Evolutionary conservation across 805 yeast genomes (phyloP).

Genomic region (Yueomyces sinensis): DNA sequence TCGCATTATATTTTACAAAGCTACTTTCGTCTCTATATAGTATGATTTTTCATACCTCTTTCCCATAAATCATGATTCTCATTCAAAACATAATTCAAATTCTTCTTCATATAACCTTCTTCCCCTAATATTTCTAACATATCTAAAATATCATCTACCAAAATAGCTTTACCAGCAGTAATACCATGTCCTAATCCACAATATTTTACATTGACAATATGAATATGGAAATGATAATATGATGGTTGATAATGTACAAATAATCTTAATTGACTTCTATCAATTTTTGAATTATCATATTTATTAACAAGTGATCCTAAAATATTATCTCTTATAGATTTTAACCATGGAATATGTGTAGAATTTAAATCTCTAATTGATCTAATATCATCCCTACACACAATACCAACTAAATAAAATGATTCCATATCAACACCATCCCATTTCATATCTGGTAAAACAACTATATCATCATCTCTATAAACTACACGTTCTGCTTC

Average conservation of each 20-base stretch:
- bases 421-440: conserved; percentile 59
- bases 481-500: conserved; percentile 70
- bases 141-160: conserved; percentile 74
- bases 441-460: conserved; percentile 97
- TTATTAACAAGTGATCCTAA: conserved; percentile 32
- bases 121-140: conserved; percentile 40
- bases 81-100: conserved; percentile 55
- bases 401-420: conserved; percentile 67
- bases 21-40: background rate
- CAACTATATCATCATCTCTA: conserved; percentile 51
- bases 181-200: conserved; percentile 60
- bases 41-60: conserved; percentile 2
- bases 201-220: conserved; percentile 64
- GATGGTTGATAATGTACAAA: conserved; percentile 94
- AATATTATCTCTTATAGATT: conserved; percentile 31
- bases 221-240: conserved; percentile 91
- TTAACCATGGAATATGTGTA: conserved; percentile 46
- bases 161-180: conserved; percentile 66
- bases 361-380: conserved; percentile 63
- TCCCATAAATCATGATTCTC: conserved; percentile 72
- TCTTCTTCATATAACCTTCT: conserved; percentile 44
- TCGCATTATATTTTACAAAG: too few relatives aligned
- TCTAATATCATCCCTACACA: conserved; percentile 51
- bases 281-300: conserved; percentile 30
- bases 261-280: conserved; percentile 47